Evolutionary conservation across 805 yeast species (phyloP).

Genomic region (Candida pseudofarinosa): DNA sequence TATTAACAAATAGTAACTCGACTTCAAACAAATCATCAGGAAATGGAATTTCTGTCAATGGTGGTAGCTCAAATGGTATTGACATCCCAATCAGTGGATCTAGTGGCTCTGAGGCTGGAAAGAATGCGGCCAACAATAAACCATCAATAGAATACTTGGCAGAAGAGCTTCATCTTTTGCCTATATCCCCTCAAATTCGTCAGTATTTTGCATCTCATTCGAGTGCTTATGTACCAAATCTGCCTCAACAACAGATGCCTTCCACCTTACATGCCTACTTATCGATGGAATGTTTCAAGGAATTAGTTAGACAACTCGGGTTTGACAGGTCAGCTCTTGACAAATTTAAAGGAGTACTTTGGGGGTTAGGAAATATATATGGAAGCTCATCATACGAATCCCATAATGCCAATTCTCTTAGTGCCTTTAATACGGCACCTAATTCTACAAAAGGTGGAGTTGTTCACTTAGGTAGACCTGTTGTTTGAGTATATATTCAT

Average conservation of each 20-base stretch:
- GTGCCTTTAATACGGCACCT: slow-evolving; percentile 11
- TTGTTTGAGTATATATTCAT: slow-evolving; percentile 6
- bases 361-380: slow-evolving; percentile 42
- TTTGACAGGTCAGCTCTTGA: slow-evolving; percentile 19
- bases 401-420: slow-evolving; percentile 3
- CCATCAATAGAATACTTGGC: slow-evolving; percentile 60
- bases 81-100: slow-evolving; percentile 4
- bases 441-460: slow-evolving; percentile 15
- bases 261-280: slow-evolving; percentile 59
- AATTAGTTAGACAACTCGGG: slow-evolving; percentile 34
- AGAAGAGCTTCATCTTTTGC: slow-evolving; percentile 61
- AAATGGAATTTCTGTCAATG: not conserved
- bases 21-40: slow-evolving; percentile 9
- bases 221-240: slow-evolving; percentile 17
- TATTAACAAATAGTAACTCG: slow-evolving; percentile 22
- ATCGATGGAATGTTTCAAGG: slow-evolving; percentile 63
- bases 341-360: slow-evolving; percentile 47
- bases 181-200: slow-evolving; percentile 50
- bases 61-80: slow-evolving; percentile 1
- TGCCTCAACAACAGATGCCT: slow-evolving; percentile 35
- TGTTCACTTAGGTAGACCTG: slow-evolving; percentile 30
- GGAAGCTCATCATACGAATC: slow-evolving; percentile 10
- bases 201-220: slow-evolving; percentile 27
- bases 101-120: slow-evolving; percentile 3
- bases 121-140: slow-evolving; percentile 19